Base-by-base conservation (phyloP, 2,329 filamentous ascomycete genomes). In the Fusarium anguioides region DNA sequence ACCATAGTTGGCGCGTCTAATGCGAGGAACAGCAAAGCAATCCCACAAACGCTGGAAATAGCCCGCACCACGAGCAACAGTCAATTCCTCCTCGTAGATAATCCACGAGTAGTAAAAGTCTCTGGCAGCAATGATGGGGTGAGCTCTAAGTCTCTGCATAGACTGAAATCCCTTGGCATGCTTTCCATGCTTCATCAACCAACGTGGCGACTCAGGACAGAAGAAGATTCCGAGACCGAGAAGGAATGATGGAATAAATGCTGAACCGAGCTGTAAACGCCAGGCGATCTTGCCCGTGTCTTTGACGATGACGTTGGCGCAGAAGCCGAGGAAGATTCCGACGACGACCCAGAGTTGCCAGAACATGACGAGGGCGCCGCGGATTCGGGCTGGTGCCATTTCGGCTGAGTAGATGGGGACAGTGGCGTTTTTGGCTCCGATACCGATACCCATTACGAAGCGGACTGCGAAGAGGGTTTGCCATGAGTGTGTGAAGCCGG, bases 331-430 rank as follows among this genome's bases (percentile, higher is more conserved):
- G 68, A 74, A 74, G 53, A 73, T 72, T 12, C 74, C 88, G n/a
- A 64, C 18, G 9, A 69, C 74, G 44, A 77, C 75, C 73, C 76
- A 79, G 10, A 78, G 71, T 62, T 78, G 84, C 91, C 91, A 95
- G 67, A 89, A 89, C 91, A 95, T 94, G 68, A 94, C 91, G 5
- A 95, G 81, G 12, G 89, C 91, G 65, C 91, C 90, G 67, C 90
- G 85, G 48, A 92, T 87, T 2, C 81, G 74, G 2, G 89, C 86
- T 0, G 91, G 90, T 0, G 88, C 85, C 60, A 87, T 91, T 74
- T 93, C 91, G 3, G 91, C 90, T 0, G 89, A 89, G 72, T 91
- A 94, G 37, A 94, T 88, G 0, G 91, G 91, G 0, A 90, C 86
- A 0, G 83, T 87, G 2, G 84, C 84, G 20, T 86, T 85, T 74